Evolutionary conservation across 805 yeast genomes (phyloP).

Genomic region (Pichia heedii): DNA sequence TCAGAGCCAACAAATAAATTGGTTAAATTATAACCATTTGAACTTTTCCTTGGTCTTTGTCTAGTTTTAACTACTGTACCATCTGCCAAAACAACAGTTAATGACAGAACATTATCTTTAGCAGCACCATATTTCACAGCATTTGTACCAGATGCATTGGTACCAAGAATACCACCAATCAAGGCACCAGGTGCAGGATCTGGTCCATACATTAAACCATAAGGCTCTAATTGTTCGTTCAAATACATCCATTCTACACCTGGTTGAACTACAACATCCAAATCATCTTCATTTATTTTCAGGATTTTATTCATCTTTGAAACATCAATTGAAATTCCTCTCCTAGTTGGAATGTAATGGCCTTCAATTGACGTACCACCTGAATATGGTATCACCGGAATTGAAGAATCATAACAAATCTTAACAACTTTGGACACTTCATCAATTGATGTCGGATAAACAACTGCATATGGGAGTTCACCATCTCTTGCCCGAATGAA

Average conservation of each 20-base stretch:
- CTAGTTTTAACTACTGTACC: slow-evolving; percentile 70
- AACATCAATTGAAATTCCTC: slow-evolving; percentile 52
- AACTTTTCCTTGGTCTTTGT: slow-evolving; percentile 65
- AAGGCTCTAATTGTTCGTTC: slow-evolving; percentile 41
- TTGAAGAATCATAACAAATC: slow-evolving; percentile 48
- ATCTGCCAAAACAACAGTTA: slow-evolving; percentile 73
- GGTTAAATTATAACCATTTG: slow-evolving; percentile 74
- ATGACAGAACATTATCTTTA: slow-evolving; percentile 57
- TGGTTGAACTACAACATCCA: slow-evolving; percentile 71
- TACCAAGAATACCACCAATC: slow-evolving; percentile 68
- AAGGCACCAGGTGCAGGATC: slow-evolving; percentile 76
- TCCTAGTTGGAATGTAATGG: slow-evolving; percentile 61
- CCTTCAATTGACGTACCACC: slow-evolving; percentile 81
- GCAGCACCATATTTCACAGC: slow-evolving; percentile 74
- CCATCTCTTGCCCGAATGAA: slow-evolving; percentile 23
- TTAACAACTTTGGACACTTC: slow-evolving; percentile 58
- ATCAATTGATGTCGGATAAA: slow-evolving; percentile 55
- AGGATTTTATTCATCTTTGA: slow-evolving; percentile 53
- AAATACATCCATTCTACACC: slow-evolving; percentile 73
- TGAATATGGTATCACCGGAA: slow-evolving; percentile 66
- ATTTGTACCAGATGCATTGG: slow-evolving; percentile 74
- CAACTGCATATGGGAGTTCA: slow-evolving; percentile 35
- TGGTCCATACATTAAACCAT: slow-evolving; percentile 58
- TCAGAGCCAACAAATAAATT: slow-evolving; percentile 71
- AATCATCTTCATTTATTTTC: slow-evolving; percentile 48